Evolutionary conservation across 805 yeast genomes (phyloP), one percentile per base, ranked within the genome.

Genomic region (Candida railenensis): DNA sequence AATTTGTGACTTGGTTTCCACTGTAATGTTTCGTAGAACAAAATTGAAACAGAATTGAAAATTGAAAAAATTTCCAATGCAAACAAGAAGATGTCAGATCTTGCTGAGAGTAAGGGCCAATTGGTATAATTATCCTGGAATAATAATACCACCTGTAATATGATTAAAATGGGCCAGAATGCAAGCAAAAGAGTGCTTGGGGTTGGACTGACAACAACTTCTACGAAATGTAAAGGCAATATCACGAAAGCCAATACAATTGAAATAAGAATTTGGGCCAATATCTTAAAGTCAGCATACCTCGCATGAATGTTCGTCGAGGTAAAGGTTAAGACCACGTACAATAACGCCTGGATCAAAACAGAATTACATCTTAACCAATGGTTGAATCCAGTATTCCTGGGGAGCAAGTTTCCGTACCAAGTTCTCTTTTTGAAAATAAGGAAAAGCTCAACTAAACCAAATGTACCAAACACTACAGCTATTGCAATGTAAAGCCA

Each of bases 1-100:
- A 80, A 56, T 38, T 66, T 66, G 16, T 62, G 57, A n/a, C 70
- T 60, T 4, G 85, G 81, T 16, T 57, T 54, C 72, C 72, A 70
- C 25, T 43, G 49, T 41, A 53, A 53, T 19, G 63, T 57, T 51
- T 81, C 83, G 44, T 76, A 51, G 12, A 57, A 32, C n/a, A 72
- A 63, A 28, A 78, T 63, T 1, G 51, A 20, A 0, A 58, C 2
- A 0, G 77, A 54, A 36, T 66, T 66, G 2, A 62, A 1, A 2
- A 74, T 44, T 2, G 66, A 40, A 1, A 67, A 37, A 0, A 58
- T 34, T 40, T 73, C 68, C 3, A 66, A 30, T 1, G 59, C 22
- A 28, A 32, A 9, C 55, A 42, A 4, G 58, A 56, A 45, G 37
- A 14, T 4, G 32, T 22, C 3, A 40, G 14, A 2, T 34, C 14